phyloP scores from a whole-genome alignment of 306 rosid genomes.

The Rosa chinensis region DNA sequence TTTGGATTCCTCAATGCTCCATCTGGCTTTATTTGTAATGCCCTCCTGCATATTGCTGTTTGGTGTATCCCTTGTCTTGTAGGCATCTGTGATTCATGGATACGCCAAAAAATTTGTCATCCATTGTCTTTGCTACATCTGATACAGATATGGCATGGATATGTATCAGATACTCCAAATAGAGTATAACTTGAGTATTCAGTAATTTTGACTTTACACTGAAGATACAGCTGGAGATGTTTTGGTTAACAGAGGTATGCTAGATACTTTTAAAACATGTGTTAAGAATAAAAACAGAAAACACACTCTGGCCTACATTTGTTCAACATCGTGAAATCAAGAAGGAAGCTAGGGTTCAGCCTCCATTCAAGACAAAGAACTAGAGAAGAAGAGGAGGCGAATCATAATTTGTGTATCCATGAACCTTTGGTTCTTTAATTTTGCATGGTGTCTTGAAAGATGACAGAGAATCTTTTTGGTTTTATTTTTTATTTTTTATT shows the following conservation, averaged over 20 bases:
- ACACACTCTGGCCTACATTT: background rate
- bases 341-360: background rate
- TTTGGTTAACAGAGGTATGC: background rate
- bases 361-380: background rate
- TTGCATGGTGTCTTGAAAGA: background rate
- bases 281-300: background rate
- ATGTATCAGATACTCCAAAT: background rate
- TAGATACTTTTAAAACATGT: background rate
- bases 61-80: background rate
- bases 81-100: background rate
- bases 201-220: background rate
- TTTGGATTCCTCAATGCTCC: background rate
- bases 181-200: background rate
- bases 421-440: background rate
- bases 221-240: background rate
- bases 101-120: background rate
- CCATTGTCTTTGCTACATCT: background rate
- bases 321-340: background rate
- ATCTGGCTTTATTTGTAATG: background rate
- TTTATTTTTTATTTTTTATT: no score
- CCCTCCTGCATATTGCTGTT: background rate
- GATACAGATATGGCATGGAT: background rate
- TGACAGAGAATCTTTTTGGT: background rate
- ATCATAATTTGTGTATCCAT: background rate
- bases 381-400: background rate